Evolutionary conservation across 106 monocot species (phyloP), one percentile per base, ranked within the genome.

Genomic region (Vanilla planifolia): DNA sequence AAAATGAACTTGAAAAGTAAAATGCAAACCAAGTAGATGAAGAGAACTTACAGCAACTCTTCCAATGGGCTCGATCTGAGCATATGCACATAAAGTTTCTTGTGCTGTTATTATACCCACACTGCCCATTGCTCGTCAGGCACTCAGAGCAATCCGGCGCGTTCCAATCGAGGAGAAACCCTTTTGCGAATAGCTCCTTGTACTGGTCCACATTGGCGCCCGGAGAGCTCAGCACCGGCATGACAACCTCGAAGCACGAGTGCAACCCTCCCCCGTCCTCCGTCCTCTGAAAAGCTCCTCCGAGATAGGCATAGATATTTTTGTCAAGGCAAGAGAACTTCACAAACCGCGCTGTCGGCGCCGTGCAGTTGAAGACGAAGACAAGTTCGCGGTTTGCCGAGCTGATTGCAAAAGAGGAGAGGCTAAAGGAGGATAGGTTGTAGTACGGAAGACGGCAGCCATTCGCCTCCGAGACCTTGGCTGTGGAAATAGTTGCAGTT

Each of bases 81-180:
- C 75, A 75, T 52, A 75, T 57, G 22, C 75, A 75, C 53, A 55
- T 69, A 27, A 75, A 75, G 33, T 16, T 22, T 28, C 24, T 11
- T 0, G 30, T 47, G 0, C 6, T 10, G 13, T 45, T 40, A 51
- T 43, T 28, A 17, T 63, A 75, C 0, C 75, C 75, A 41, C 75
- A 75, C 68, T 68, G 63, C 8, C 75, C 75, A 36, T 55, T 43
- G 35, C 57, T 75, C 48, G 11, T 26, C 15, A 14, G 32, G 40
- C 75, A 75, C 46, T 75, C 63, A 1, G 51, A 25, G 27, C 75
- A 75, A 48, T 63, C 44, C 2, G 68, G 11, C 16, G 55, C 68
- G 1, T 36, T 14, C 62, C 63, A 75, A 8, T 68, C 7, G 23
- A 69, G 15, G 7, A 69, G 47, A 64, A 64, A 75, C 10, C 75